Evolutionary conservation across 2,329 filamentous ascomycete species (phyloP).

Genomic region (Byssochlamys sp.): DNA sequence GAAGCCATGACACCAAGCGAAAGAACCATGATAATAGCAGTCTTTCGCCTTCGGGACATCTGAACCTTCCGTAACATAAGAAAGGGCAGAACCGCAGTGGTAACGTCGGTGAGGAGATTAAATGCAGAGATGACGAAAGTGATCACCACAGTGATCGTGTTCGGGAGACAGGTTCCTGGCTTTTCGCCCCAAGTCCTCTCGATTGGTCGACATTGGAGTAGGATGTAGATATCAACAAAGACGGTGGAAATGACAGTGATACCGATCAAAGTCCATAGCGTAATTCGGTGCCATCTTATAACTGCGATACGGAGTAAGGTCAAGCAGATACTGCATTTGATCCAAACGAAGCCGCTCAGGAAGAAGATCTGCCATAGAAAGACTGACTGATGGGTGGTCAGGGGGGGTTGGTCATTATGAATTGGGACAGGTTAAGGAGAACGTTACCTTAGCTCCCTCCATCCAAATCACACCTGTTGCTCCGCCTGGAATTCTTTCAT

Average conservation of each 20-base stretch:
- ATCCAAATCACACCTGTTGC: neutral
- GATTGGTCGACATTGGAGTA: neutral
- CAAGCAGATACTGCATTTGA: slow-evolving; percentile 10
- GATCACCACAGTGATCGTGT: neutral
- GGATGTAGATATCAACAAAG: neutral
- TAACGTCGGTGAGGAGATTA: neutral
- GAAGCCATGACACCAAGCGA: neutral
- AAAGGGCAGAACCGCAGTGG: neutral
- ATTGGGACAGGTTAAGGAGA: neutral
- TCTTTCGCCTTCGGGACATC: neutral
- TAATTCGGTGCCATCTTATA: neutral
- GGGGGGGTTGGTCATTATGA: neutral
- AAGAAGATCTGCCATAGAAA: slow-evolving; percentile 3
- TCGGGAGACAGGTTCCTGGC: neutral
- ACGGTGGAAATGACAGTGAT: neutral
- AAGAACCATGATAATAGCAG: neutral
- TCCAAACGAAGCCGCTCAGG: slow-evolving; percentile 5
- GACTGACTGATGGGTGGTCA: neutral
- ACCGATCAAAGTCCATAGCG: neutral
- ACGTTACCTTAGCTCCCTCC: neutral
- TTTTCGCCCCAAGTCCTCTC: neutral
- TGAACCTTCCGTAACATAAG: neutral
- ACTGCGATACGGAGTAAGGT: neutral
- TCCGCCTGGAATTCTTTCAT: neutral
- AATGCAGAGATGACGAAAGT: neutral